Percentiles rank a stretch among this genome's conserved stretches.
Evolutionary conservation across 1,284 basidiomycete species (phyloP).

Genomic region (Sporisorium sorghi): DNA sequence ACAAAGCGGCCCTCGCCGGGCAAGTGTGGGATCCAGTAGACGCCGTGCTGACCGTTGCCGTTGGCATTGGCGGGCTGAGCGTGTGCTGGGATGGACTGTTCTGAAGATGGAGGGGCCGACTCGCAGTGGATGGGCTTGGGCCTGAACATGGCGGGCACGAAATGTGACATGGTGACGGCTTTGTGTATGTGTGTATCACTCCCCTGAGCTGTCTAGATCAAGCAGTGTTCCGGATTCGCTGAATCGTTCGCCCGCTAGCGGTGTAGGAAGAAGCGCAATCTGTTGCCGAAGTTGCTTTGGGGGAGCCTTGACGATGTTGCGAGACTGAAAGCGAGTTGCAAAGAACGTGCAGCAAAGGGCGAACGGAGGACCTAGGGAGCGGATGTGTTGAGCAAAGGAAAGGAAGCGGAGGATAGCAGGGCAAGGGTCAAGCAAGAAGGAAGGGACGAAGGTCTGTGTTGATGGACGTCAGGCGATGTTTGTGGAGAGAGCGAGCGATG

Average conservation of each 20-base stretch:
- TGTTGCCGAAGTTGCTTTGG: no score
- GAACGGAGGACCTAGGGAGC: background rate
- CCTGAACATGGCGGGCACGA: slow-evolving; percentile 51
- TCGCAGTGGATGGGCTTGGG: slow-evolving; percentile 52
- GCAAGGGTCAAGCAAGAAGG: background rate
- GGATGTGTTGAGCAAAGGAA: slow-evolving; percentile 3
- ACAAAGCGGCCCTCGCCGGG: slow-evolving; percentile 62
- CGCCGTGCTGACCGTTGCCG: slow-evolving; percentile 33
- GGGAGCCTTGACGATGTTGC: background rate
- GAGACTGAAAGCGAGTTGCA: background rate
- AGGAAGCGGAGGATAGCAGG: background rate
- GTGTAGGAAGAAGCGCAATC: no score
- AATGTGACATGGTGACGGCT: slow-evolving; percentile 44
- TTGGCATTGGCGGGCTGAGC: slow-evolving; percentile 26
- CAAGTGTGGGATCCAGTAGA: slow-evolving; percentile 60
- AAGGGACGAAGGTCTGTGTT: background rate
- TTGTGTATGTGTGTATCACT: background rate
- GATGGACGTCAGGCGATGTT: slow-evolving; percentile 4
- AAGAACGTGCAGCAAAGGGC: background rate
- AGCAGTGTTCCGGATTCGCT: background rate
- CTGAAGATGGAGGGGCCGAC: slow-evolving; percentile 27
- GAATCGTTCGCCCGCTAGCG: no score
- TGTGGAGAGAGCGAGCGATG: background rate
- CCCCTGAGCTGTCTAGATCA: background rate
- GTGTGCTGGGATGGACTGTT: slow-evolving; percentile 18